phyloP scores from a whole-genome alignment of 2,329 filamentous ascomycete species.

The Colletotrichum sp. region DNA sequence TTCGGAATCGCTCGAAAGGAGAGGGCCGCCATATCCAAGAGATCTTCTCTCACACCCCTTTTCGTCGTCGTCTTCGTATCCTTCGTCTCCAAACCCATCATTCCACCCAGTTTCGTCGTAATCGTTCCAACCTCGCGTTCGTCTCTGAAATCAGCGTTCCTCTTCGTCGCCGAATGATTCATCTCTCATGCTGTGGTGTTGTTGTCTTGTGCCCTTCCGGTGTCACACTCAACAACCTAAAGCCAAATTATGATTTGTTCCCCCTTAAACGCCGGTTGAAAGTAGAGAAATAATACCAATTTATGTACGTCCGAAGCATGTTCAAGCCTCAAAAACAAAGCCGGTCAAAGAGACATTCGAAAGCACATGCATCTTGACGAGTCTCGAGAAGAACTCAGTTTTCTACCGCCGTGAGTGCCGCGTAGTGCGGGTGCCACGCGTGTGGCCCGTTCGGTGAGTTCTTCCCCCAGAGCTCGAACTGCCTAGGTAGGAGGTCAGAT shows the following conservation, averaged over 20 bases:
- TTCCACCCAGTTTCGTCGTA: not conserved
- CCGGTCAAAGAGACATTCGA: not conserved
- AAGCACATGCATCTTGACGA: not conserved
- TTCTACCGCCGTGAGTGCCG: conserved; percentile 34
- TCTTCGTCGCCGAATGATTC: conserved; percentile 1
- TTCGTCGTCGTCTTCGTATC: not conserved
- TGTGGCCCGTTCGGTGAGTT: conserved; percentile 31
- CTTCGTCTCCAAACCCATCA: not conserved
- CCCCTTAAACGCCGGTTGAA: not conserved
- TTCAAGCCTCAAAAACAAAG: not conserved
- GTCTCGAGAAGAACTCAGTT: not conserved
- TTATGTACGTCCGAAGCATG: conserved; percentile 17
- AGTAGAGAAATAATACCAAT: not conserved
- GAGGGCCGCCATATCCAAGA: not conserved
- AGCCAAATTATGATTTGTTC: not conserved
- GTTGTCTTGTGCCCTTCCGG: not conserved
- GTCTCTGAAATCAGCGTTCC: conserved; percentile 17
- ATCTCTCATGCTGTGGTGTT: not conserved
- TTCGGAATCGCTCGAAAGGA: conserved; percentile 3
- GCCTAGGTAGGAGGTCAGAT: conserved; percentile 36
- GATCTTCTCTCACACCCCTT: not conserved
- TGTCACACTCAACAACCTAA: not conserved
- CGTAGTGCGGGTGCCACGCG: conserved; percentile 23
- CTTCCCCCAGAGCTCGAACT: conserved; percentile 52
- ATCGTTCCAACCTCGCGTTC: not conserved